Evolutionary conservation across 2,329 filamentous ascomycete genomes (phyloP).

Genomic region (Penicillium sp.): DNA sequence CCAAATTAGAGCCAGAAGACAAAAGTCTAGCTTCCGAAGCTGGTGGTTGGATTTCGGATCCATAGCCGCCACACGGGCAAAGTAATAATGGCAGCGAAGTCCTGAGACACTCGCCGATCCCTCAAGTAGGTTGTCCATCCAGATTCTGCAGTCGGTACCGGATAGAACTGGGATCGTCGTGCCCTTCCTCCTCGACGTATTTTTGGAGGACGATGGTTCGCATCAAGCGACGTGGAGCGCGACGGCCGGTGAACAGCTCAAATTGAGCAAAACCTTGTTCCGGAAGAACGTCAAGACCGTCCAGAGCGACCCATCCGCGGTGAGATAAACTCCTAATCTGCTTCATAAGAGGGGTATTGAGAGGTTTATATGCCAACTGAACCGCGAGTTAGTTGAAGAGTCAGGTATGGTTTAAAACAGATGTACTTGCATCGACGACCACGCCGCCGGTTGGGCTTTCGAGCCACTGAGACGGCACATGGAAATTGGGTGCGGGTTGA

Average conservation of each 20-base stretch:
- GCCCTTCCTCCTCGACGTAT: conserved; percentile 35
- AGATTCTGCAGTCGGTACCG: conserved; percentile 31
- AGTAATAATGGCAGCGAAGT: no score
- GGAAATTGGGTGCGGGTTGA: conserved; percentile 36
- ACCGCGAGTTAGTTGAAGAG: conserved; percentile 1
- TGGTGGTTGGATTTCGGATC: no score
- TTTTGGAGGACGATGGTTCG: conserved; percentile 36
- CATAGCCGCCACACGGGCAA: no score
- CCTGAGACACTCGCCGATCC: no score
- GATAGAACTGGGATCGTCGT: conserved; percentile 31
- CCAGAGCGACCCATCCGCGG: conserved; percentile 41
- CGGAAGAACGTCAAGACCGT: conserved; percentile 41
- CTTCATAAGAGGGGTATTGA: conserved; percentile 38
- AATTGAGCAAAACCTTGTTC: conserved; percentile 44
- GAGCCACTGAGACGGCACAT: conserved; percentile 38
- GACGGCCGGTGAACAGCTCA: conserved; percentile 40
- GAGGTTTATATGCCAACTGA: conserved; percentile 42
- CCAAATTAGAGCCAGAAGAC: no score
- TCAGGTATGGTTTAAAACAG: not conserved
- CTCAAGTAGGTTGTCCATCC: conserved; percentile 34
- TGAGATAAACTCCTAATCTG: conserved; percentile 38
- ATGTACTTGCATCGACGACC: conserved; percentile 38
- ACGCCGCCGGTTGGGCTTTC: conserved; percentile 42
- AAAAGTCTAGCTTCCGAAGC: no score
- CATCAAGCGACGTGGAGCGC: conserved; percentile 40